Conservation (phyloP, 306 rosid species). For the Crotalaria pallida region DNA sequence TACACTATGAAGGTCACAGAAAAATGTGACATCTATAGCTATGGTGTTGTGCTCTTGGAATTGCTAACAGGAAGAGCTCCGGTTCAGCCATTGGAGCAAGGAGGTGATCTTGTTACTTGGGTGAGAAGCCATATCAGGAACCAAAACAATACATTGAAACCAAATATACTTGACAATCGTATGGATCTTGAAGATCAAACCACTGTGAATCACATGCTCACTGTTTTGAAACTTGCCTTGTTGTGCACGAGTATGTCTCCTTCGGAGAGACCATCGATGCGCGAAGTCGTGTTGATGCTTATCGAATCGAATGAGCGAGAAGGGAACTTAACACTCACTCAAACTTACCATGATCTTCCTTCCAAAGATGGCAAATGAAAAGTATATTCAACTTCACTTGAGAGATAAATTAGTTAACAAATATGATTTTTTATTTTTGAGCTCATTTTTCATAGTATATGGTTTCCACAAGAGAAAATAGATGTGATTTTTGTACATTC, state of each 20-base stretch:
- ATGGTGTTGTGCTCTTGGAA: conserved; percentile 92
- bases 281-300: conserved; percentile 82
- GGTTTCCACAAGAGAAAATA: conserved; percentile 26
- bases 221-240: conserved; percentile 72
- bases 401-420: conserved; percentile 29
- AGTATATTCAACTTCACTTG: conserved; percentile 19
- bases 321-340: conserved; percentile 43
- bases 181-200: conserved; percentile 56
- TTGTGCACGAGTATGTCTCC: conserved; percentile 73
- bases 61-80: conserved; percentile 85
- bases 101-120: conserved; percentile 90
- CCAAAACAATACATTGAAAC: conserved; percentile 51
- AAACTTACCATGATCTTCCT: conserved; percentile 39
- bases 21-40: conserved; percentile 92
- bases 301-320: conserved; percentile 62
- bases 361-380: conserved; percentile 37
- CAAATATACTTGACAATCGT: conserved; percentile 66
- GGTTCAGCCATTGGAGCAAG: conserved; percentile 84
- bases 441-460: conserved; percentile 24
- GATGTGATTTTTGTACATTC: conserved; percentile 51
- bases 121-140: conserved; percentile 47
- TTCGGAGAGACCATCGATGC: conserved; percentile 65
- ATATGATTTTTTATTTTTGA: conserved; percentile 21
- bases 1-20: conserved; percentile 96
- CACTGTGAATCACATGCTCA: conserved; percentile 64